Conservation (phyloP, 2,329 filamentous ascomycete species). For the Colletotrichum ledebouriae region DNA sequence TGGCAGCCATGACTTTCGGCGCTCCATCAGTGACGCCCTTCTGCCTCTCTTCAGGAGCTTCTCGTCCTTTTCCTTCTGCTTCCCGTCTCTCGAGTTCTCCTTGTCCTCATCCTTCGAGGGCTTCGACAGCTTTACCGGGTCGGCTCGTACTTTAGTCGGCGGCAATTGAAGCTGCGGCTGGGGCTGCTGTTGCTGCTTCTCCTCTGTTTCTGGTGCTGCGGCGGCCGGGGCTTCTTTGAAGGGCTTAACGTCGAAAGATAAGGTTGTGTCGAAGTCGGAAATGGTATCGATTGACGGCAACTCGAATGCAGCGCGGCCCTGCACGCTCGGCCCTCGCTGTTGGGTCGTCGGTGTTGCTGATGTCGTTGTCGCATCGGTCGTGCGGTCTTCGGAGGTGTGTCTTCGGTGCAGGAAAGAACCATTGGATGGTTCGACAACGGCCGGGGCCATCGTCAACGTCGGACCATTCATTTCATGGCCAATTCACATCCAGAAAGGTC, state of each 20-base stretch:
- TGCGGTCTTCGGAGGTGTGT: constrained; percentile 51
- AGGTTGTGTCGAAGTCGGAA: constrained; percentile 61
- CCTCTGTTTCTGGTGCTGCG: constrained; percentile 46
- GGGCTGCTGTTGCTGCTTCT: constrained; percentile 16
- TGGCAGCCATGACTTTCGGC: constrained; percentile 67
- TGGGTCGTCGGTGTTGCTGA: constrained; percentile 13
- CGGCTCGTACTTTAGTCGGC: constrained; percentile 18
- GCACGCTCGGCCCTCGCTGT: constrained; percentile 42
- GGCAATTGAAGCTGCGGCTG: neutral
- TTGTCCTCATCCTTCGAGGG: constrained; percentile 35
- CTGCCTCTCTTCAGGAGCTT: constrained; percentile 47
- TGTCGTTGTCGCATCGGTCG: constrained; percentile 36
- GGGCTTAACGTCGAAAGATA: constrained; percentile 54
- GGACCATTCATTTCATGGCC: constrained; percentile 54
- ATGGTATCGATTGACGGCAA: constrained; percentile 67
- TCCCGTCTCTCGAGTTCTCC: constrained; percentile 36
- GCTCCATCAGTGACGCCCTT: constrained; percentile 62
- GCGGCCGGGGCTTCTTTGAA: constrained; percentile 44
- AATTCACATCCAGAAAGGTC: constrained; percentile 15
- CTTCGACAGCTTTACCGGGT: constrained; percentile 26
- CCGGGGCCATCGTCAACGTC: constrained; percentile 56
- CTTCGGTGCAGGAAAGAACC: constrained; percentile 51
- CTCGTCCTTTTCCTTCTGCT: constrained; percentile 38
- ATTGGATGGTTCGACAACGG: constrained; percentile 47
- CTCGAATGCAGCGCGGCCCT: constrained; percentile 61